These are phyloP conservation scores for Globisporangium sylvaticum DNA, from an alignment of 352 stramenopile genomes.

Conservation along the genomic window DNA sequence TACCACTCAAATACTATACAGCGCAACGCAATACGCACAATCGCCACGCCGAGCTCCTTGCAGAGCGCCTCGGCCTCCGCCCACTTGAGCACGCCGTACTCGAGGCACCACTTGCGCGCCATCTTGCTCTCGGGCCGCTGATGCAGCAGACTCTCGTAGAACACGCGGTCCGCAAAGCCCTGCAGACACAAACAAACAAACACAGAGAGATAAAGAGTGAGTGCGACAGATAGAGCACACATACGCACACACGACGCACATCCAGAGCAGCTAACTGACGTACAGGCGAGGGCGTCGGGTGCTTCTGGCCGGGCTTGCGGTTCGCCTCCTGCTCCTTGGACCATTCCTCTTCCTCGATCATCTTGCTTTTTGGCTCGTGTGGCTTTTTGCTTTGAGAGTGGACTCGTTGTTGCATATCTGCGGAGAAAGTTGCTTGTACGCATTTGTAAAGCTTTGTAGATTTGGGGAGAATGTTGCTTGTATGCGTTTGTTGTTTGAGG, in stretches of 20 bases:
- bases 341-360: constrained; percentile 86
- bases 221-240: background rate
- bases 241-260: background rate
- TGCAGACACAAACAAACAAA: constrained; percentile 16
- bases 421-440: too few species aligned
- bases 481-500: too few species aligned
- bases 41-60: constrained; percentile 59
- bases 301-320: constrained; percentile 85
- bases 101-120: constrained; percentile 88
- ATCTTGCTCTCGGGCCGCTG: constrained; percentile 84
- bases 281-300: constrained; percentile 80
- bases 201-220: background rate
- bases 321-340: constrained; percentile 88
- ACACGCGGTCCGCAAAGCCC: constrained; percentile 86
- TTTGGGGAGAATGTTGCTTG: too few species aligned
- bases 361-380: constrained; percentile 10
- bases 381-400: too few species aligned
- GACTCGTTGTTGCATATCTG: too few species aligned
- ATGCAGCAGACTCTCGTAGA: constrained; percentile 88
- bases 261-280: background rate
- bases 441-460: too few species aligned
- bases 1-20: background rate
- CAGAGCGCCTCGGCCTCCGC: constrained; percentile 75
- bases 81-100: constrained; percentile 89
- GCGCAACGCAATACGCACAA: constrained; percentile 32